phyloP scores from a whole-genome alignment of 495 filamentous ascomycete species.

The Echria macrotheca region DNA sequence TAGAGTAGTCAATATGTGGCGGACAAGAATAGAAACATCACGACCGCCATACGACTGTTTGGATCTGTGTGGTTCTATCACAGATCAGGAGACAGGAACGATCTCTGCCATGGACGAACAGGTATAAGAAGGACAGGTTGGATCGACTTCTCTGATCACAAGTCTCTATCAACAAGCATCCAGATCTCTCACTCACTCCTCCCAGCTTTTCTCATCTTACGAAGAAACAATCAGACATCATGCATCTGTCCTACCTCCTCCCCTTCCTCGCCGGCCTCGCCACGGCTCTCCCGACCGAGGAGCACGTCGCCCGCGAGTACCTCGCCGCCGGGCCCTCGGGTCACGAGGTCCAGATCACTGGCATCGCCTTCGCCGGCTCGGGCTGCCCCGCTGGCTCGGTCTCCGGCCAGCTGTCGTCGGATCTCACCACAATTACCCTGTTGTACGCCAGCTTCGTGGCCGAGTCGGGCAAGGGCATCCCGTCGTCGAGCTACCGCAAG shows the following conservation, averaged over 20 bases:
- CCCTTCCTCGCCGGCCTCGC: slow-evolving; percentile 15
- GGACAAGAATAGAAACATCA: slow-evolving; percentile 10
- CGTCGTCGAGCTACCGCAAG: slow-evolving; percentile 36
- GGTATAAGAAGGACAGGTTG: too few species aligned
- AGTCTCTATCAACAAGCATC: neutral
- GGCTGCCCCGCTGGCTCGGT: slow-evolving; percentile 45
- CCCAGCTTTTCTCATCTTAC: too few species aligned
- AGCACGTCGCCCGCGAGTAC: neutral
- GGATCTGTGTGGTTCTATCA: too few species aligned
- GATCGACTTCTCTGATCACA: neutral
- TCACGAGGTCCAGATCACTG: slow-evolving; percentile 31
- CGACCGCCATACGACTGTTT: too few species aligned
- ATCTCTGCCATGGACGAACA: too few species aligned
- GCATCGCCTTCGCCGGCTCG: slow-evolving; percentile 44
- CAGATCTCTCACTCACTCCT: neutral
- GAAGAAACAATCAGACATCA: too few species aligned
- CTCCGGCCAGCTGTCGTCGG: slow-evolving; percentile 34
- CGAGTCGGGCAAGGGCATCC: slow-evolving; percentile 36
- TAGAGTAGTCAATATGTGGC: slow-evolving; percentile 2
- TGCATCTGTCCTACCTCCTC: slow-evolving; percentile 12
- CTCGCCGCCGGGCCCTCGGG: slow-evolving; percentile 17
- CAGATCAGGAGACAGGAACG: too few species aligned
- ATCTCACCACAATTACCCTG: slow-evolving; percentile 43
- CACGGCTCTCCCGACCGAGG: slow-evolving; percentile 1
- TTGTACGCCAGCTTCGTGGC: slow-evolving; percentile 44